Base-by-base conservation (phyloP, 495 filamentous ascomycete genomes). In the Xanthoparmelia taractica region DNA sequence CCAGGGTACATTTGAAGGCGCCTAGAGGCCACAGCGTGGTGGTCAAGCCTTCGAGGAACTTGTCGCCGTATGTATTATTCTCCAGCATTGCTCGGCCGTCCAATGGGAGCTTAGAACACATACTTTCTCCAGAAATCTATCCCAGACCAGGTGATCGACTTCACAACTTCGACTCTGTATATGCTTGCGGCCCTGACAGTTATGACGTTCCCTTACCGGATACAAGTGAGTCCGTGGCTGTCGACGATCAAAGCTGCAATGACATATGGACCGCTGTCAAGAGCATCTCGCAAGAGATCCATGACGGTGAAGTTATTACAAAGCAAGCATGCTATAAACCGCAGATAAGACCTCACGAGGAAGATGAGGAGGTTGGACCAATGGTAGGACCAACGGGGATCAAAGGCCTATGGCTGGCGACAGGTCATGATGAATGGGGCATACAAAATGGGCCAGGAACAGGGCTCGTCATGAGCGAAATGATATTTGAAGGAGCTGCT, bases 301-400 rank as follows among this genome's bases (percentile, higher is more conserved):
- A 12, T 60, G 87, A 37, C 52, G 41, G 66, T 17, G 40, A 68
- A 40, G n/a, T 59, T 1, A 60, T 67, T 29, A 58, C 62, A 31
- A 47, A 41, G 36, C 67, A 65, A 65, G 65, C 48, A 11, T 68
- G 67, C 56, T 58, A 65, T 54, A 65, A 68, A 34, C 58, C 66
- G 25, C 62, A 65, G 33, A 63, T 66, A 25, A 17, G 55, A 27
- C 54, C 59, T 18, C 45, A 65, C 34, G 48, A 60, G 11, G 63
- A 68, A 61, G 60, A 34, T 4, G 47, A 65, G 50, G 52, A 65
- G 36, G 62, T 63, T 2, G 62, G 66, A 12, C 67, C 59, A 2
- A 63, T 60, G 18, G 62, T 66, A 5, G 59, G 62, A 59, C 54
- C 61, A 8, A 59, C 58, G 11, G 66, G 58, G 8, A 37, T 68